Conservation (phyloP, 148 eudicot species). For the Tetragonia tetragonoides region DNA sequence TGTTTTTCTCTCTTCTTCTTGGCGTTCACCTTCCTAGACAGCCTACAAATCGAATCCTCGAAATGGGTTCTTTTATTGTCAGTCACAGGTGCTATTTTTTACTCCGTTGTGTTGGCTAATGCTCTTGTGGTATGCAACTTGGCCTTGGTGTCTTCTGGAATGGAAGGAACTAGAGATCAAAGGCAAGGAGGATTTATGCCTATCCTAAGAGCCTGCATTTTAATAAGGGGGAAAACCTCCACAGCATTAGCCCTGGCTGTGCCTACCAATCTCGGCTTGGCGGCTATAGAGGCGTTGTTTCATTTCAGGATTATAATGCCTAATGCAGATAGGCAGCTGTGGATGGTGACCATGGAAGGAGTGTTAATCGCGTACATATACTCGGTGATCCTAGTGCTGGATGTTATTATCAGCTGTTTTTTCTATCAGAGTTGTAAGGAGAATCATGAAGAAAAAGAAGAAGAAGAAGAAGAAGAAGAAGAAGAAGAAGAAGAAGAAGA, state of each 20-base stretch:
- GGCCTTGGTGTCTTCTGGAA: slow-evolving; percentile 47
- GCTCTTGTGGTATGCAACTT: slow-evolving; percentile 53
- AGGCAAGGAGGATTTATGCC: slow-evolving; percentile 38
- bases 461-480: not conserved
- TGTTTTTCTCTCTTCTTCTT: slow-evolving; percentile 48
- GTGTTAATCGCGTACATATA: slow-evolving; percentile 62
- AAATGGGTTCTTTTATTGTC: slow-evolving; percentile 36
- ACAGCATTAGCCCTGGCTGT: slow-evolving; percentile 61
- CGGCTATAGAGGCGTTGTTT: slow-evolving; percentile 67
- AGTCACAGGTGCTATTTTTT: slow-evolving; percentile 36
- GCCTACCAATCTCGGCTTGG: slow-evolving; percentile 54
- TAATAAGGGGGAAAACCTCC: slow-evolving; percentile 50
- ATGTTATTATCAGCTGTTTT: slow-evolving; percentile 46
- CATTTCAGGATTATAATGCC: slow-evolving; percentile 49
- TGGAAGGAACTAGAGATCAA: not conserved
- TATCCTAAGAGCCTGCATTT: slow-evolving; percentile 49
- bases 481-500: not conserved
- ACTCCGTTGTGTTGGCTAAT: slow-evolving; percentile 62
- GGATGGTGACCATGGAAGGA: slow-evolving; percentile 49
- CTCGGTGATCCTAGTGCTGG: slow-evolving; percentile 51
- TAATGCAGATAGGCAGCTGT: not conserved
- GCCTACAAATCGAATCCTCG: slow-evolving; percentile 31
- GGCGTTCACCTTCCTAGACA: slow-evolving; percentile 39
- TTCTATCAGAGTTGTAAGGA: slow-evolving; percentile 55
- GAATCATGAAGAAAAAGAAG: slow-evolving; percentile 8